A percentile compares a stretch with the other conserved stretches of the same genome.
Evolutionary conservation across 345 rosid species (phyloP).

Genomic region (Dimocarpus longan): DNA sequence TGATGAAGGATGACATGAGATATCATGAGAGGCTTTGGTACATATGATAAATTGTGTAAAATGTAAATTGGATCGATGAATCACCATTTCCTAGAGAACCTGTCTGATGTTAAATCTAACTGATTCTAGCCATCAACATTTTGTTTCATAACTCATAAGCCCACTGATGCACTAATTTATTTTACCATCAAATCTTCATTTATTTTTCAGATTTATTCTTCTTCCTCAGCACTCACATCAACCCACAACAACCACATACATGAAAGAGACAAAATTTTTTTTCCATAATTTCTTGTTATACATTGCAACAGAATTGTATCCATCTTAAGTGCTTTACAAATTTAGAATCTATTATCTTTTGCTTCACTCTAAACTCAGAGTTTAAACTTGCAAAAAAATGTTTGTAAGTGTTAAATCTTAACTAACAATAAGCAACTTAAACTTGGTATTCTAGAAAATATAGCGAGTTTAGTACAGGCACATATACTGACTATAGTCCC

Average conservation of each 20-base stretch:
- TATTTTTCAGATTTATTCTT: not conserved
- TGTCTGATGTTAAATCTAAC: not conserved
- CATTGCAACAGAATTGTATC: not conserved
- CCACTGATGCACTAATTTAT: no score
- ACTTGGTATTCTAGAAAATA: not conserved
- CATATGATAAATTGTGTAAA: not conserved
- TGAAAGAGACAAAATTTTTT: not conserved
- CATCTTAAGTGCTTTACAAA: not conserved
- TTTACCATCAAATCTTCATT: not conserved
- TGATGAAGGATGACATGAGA: not conserved
- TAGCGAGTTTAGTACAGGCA: not conserved
- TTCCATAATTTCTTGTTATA: not conserved
- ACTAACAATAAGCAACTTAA: not conserved
- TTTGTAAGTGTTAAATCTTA: not conserved
- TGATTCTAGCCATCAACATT: no score
- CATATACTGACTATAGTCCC: not conserved
- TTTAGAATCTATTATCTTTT: not conserved
- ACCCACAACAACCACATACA: not conserved
- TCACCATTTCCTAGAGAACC: not conserved
- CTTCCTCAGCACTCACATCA: not conserved
- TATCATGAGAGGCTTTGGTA: not conserved
- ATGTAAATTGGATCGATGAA: not conserved
- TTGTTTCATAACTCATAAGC: no score
- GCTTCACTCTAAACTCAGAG: not conserved
- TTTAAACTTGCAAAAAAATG: not conserved